Evolutionary conservation across 2,329 filamentous ascomycete species (phyloP), one percentile per base, ranked within the genome.

Genomic region (Fusarium zealandicum): DNA sequence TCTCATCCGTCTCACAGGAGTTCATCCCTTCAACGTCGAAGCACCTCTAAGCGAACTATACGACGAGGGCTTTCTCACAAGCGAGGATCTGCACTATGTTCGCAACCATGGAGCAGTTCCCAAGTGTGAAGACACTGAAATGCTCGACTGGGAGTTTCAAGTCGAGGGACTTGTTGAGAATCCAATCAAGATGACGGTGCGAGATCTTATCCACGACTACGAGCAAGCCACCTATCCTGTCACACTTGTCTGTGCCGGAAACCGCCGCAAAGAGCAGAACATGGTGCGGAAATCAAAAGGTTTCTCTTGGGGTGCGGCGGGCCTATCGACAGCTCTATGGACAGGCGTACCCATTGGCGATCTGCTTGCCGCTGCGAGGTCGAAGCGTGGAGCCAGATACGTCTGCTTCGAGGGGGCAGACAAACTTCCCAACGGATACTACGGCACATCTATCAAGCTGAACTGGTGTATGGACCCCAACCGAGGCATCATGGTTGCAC

Each of bases 401-500:
- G 86, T 96, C 18, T 96, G 90, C 72, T 95, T 97, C 80, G 92
- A 96, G 72, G 92, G 93, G 12, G 92, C 91, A 2, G 92, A 97
- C 71, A 89, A 90, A 69, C 74, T 96, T 38, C 92, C 93, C 1
- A 96, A 96, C 68, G 92, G 93, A 2, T 87, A 87, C 70, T 96
- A 96, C 66, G 93, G 90, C 8, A 96, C 92, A 1, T 93, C 89
- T 0, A 81, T 96, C 46, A 96, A 93, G 72, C 78, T 96, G 41
- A 92, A 90, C 67, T 96, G 92, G 90, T 92, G 85, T 10, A 85
- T 93, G 83, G 91, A 96, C 70, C 83, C 85, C 0, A 91, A 93
- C 62, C 82, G 85, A 45, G 92, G 92, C 6, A 89, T 97, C 68
- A 88, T 96, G 86, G 79, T 97, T 11, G 90, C 92, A 3, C 88